Percentiles rank a stretch among this genome's conserved stretches.
phyloP scores from a whole-genome alignment of 345 rosid species.

The Geranium brycei region DNA sequence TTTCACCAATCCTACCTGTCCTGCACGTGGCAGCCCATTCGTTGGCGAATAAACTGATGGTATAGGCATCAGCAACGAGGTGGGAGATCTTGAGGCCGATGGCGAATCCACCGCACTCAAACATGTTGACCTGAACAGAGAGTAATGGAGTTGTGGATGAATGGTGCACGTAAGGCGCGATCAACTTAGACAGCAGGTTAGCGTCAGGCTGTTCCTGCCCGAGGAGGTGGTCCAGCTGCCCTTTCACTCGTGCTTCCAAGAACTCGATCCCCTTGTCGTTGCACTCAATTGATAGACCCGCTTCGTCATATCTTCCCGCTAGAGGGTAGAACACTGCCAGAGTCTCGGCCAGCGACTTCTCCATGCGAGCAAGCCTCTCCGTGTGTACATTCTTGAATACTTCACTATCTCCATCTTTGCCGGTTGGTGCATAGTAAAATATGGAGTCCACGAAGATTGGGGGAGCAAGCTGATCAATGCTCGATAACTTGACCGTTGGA shows the following conservation, averaged over 20 bases:
- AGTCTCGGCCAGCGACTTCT: conserved; percentile 5
- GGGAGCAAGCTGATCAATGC: not conserved
- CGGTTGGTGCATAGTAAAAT: not conserved
- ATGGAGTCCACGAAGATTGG: not conserved
- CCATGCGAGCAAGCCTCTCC: not conserved
- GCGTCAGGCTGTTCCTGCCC: not conserved
- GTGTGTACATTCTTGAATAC: too few species aligned
- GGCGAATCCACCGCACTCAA: conserved; percentile 9
- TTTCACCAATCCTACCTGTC: not conserved
- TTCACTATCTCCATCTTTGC: too few species aligned
- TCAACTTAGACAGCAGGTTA: not conserved
- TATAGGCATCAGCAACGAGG: not conserved
- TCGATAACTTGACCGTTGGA: not conserved
- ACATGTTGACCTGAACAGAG: conserved; percentile 1
- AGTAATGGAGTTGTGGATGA: not conserved
- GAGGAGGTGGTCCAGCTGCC: not conserved
- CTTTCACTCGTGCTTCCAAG: not conserved
- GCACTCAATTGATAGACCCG: not conserved
- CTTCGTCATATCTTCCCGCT: conserved; percentile 8
- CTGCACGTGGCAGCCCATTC: conserved; percentile 6
- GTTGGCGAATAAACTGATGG: conserved; percentile 4
- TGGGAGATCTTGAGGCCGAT: not conserved
- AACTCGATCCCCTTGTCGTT: conserved; percentile 6
- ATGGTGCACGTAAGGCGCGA: not conserved
- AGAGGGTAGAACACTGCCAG: conserved; percentile 9